Evolutionary conservation across 306 rosid species (phyloP).

Genomic region (Malus asiatica): DNA sequence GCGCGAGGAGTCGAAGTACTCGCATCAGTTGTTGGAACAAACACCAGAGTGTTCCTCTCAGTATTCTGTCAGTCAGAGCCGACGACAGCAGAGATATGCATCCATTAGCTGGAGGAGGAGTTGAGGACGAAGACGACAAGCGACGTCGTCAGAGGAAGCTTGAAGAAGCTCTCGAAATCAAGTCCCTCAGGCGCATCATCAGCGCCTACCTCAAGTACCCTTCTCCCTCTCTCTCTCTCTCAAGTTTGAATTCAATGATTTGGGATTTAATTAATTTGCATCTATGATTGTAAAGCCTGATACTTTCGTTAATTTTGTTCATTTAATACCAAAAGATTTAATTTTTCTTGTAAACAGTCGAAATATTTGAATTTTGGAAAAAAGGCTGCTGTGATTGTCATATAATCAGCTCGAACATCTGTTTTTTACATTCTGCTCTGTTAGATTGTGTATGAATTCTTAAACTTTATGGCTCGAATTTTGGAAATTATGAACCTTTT

Average conservation of each 20-base stretch:
- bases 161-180: conserved; percentile 85
- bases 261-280: background rate
- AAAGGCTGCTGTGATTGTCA: background rate
- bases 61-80: background rate
- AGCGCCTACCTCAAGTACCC: conserved; percentile 86
- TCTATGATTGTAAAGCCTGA: background rate
- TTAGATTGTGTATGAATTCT: too few species aligned
- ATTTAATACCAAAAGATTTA: background rate
- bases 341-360: background rate
- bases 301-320: background rate
- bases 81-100: conserved; percentile 1
- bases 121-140: conserved; percentile 30
- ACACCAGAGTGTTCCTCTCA: background rate
- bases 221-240: background rate
- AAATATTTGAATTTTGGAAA: background rate
- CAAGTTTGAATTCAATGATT: background rate
- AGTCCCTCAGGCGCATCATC: conserved; percentile 83
- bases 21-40: background rate
- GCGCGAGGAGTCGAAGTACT: background rate
- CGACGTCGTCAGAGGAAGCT: conserved; percentile 57
- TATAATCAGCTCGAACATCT: background rate
- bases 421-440: background rate
- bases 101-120: background rate
- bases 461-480: background rate
- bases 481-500: background rate